Evolutionary conservation across 2,329 filamentous ascomycete species (phyloP), one percentile per base, ranked within the genome.

Genomic region (Clarireedia hainanense): DNA sequence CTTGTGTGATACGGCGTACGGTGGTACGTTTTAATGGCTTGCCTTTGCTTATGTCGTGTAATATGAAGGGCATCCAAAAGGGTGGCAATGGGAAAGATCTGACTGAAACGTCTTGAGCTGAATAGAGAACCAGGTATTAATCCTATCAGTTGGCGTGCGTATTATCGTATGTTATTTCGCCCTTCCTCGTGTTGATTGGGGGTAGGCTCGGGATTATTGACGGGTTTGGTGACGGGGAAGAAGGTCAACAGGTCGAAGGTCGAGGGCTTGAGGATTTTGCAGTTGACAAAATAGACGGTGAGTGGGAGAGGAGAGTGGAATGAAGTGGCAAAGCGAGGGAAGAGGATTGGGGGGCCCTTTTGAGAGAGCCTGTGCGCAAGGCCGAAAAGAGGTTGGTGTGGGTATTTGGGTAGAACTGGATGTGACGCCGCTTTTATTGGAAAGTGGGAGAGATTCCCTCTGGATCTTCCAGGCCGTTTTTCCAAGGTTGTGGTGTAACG

Each of bases 41-140:
- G 30, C 30, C 12, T 34, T 24, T 47, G 46, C 49, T 37, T 26
- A 55, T 55, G 46, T 43, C 20, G 52, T 55, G 52, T 55, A 50
- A 55, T 50, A 27, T 34, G 36, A 40, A 23, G 52, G 51, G 39
- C n/a, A 12, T 42, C 34, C 24, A 27, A 48, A 30, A 37, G 15
- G 17, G 34, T 36, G 49, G 54, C 30, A 55, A 60, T 57, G 57
- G 57, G 60, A 60, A 55, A 59, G 61, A 60, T 56, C 58, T 57
- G 59, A 56, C 6, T 57, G 50, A 50, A 56, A 60, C 46, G 52
- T 52, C 52, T 48, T 50, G 58, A 60, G 60, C 58, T 63, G 61
- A 60, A 60, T 47, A 23, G 39, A 27, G 36, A 17, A n/a, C 14
- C 30, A 43, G 34, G 42, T 48, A 2, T 39, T 48, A 6, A 30